phyloP scores from a whole-genome alignment of 2,329 filamentous ascomycete genomes.

The Aspergillus flavus region DNA sequence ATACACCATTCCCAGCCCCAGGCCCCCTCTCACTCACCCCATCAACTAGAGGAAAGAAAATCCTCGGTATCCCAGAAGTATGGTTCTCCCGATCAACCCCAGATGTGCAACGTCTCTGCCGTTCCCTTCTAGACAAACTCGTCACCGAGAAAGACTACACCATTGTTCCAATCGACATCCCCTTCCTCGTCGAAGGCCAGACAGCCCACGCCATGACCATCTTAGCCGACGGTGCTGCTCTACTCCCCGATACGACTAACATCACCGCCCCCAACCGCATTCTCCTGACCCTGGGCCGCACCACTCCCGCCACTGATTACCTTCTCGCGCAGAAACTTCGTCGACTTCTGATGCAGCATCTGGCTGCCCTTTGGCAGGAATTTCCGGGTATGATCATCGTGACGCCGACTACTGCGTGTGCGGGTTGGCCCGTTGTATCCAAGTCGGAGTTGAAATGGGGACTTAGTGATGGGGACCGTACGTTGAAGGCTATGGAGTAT shows the following conservation, averaged over 20 bases:
- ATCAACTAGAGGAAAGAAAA: slow-evolving; percentile 49
- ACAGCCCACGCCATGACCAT: slow-evolving; percentile 74
- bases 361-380: slow-evolving; percentile 66
- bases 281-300: slow-evolving; percentile 61
- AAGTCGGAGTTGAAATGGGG: slow-evolving; percentile 60
- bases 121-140: slow-evolving; percentile 58
- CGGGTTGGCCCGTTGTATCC: slow-evolving; percentile 69
- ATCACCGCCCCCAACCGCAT: slow-evolving; percentile 50
- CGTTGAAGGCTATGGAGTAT: slow-evolving; percentile 73
- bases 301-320: slow-evolving; percentile 66
- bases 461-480: slow-evolving; percentile 68
- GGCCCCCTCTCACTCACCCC: slow-evolving; percentile 48
- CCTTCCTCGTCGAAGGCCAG: slow-evolving; percentile 64
- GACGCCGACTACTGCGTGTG: slow-evolving; percentile 71
- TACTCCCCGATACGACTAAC: slow-evolving; percentile 37
- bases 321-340: slow-evolving; percentile 70
- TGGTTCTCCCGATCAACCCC: slow-evolving; percentile 69
- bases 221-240: slow-evolving; percentile 63
- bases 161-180: slow-evolving; percentile 51
- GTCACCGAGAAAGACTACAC: slow-evolving; percentile 29
- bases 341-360: slow-evolving; percentile 71
- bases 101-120: slow-evolving; percentile 60
- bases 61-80: slow-evolving; percentile 65
- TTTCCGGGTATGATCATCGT: slow-evolving; percentile 74
- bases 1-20: slow-evolving; percentile 54